Evolutionary conservation across 2,329 filamentous ascomycete genomes (phyloP).

Genomic region (Calonectria fujianensis): DNA sequence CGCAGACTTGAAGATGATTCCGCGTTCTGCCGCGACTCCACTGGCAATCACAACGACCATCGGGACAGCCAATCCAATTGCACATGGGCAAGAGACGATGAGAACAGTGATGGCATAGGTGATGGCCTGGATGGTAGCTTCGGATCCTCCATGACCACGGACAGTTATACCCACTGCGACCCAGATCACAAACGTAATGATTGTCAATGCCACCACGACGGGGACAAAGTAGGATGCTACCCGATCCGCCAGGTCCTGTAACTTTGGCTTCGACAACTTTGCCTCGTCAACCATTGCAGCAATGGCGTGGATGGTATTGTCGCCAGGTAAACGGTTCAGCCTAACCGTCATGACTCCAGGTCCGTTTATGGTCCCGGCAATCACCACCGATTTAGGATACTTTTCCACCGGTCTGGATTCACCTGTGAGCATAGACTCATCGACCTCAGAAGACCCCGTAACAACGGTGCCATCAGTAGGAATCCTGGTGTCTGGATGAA

Average conservation of each 20-base stretch:
- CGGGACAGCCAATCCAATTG: slow-evolving; percentile 83
- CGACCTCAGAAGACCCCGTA: slow-evolving; percentile 78
- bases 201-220: slow-evolving; percentile 74
- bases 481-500: slow-evolving; percentile 75
- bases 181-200: slow-evolving; percentile 79
- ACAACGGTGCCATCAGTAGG: slow-evolving; percentile 83
- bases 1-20: slow-evolving; percentile 82
- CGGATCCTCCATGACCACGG: slow-evolving; percentile 63
- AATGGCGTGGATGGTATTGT: slow-evolving; percentile 84
- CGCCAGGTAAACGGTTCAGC: slow-evolving; percentile 76
- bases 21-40: slow-evolving; percentile 78
- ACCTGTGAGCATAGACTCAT: slow-evolving; percentile 88
- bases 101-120: slow-evolving; percentile 84
- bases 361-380: slow-evolving; percentile 83
- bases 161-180: slow-evolving; percentile 72
- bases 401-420: slow-evolving; percentile 80
- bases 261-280: slow-evolving; percentile 78
- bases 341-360: slow-evolving; percentile 75
- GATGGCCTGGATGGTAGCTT: slow-evolving; percentile 75
- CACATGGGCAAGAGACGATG: slow-evolving; percentile 86
- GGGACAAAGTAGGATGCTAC: slow-evolving; percentile 83
- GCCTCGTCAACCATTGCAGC: slow-evolving; percentile 83
- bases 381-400: slow-evolving; percentile 68
- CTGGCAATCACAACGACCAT: slow-evolving; percentile 85
- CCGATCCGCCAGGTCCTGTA: slow-evolving; percentile 81